Evolutionary conservation across 108 stramenopile genomes (phyloP), one percentile per base, ranked within the genome.

Genomic region (Fragilariopsis cylindrus): DNA sequence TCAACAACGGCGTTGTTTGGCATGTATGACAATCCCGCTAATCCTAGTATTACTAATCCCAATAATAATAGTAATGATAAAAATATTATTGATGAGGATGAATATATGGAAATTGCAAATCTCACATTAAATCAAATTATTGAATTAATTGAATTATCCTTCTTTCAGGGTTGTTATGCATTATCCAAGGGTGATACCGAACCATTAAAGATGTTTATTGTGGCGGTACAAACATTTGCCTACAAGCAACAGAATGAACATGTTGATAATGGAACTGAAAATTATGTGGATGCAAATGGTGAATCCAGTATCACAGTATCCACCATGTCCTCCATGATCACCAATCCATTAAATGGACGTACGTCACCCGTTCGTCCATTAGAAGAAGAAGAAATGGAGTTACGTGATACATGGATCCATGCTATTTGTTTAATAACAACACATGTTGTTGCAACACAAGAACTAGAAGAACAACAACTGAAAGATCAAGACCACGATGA

Each of bases 81-180:
- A 30, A 30, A 30, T 30, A 30, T 30, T 30, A 30, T 30, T 30
- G 30, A 30, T 30, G 30, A 30, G 30, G 30, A 30, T 30, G 42
- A 63, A 12, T 45, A 45, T n/a, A 63, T 63, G n/a, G 62, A 63
- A 40, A 43, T 63, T 44, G 62, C 43, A 44, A 63, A 44, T 13
- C 42, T 63, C 0, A 45, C 62, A 44, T 42, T 44, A 8, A 45
- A 44, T 13, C 62, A 63, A 44, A n/a, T 63, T 7, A 21, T 43
- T n/a, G 62, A 63, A n/a, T 44, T 63, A n/a, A 63, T 63, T 40
- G 62, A 63, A 44, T 44, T 63, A 8, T 63, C 62, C 43, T 63
- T 63, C 16, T 63, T 63, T 15, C 62, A 63, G 46, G 62, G 43
- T n/a, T 63, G 62, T 40, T 63, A 43, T 15, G 62, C 62, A 3